These are phyloP conservation scores for Sugiyamaella americana DNA, from an alignment of 805 yeast species.

Conservation along the genomic window DNA sequence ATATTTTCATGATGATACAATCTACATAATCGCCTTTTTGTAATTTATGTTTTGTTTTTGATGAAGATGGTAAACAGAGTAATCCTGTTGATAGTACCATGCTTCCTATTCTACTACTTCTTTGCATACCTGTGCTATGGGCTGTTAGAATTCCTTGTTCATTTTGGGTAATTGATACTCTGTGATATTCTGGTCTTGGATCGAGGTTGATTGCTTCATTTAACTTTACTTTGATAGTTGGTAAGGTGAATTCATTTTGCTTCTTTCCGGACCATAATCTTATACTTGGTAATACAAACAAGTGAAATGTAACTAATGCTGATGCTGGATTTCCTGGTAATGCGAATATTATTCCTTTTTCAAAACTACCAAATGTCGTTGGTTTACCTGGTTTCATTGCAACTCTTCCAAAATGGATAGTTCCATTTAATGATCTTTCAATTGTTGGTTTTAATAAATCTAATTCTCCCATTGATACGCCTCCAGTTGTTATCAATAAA, in stretches of 20 bases:
- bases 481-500: conserved; percentile 47
- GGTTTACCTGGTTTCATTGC: conserved; percentile 60
- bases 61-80: conserved; percentile 39
- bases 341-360: conserved; percentile 38
- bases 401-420: conserved; percentile 48
- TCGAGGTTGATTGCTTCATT: conserved; percentile 35
- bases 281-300: conserved; percentile 45
- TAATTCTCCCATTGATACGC: conserved; percentile 55
- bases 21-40: no score
- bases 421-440: conserved; percentile 38
- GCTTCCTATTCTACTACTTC: conserved; percentile 46
- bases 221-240: conserved; percentile 35
- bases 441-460: conserved; percentile 47
- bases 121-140: conserved; percentile 43
- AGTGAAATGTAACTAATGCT: conserved; percentile 42
- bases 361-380: conserved; percentile 46
- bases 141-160: conserved; percentile 32
- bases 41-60: no score
- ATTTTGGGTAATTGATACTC: conserved; percentile 35
- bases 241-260: conserved; percentile 15
- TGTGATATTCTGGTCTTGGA: conserved; percentile 47
- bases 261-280: conserved; percentile 34
- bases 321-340: conserved; percentile 56
- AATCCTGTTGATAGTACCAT: conserved; percentile 44
- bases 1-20: no score